Conservation (phyloP, 345 rosid genomes). For the Acer yangbiense region DNA sequence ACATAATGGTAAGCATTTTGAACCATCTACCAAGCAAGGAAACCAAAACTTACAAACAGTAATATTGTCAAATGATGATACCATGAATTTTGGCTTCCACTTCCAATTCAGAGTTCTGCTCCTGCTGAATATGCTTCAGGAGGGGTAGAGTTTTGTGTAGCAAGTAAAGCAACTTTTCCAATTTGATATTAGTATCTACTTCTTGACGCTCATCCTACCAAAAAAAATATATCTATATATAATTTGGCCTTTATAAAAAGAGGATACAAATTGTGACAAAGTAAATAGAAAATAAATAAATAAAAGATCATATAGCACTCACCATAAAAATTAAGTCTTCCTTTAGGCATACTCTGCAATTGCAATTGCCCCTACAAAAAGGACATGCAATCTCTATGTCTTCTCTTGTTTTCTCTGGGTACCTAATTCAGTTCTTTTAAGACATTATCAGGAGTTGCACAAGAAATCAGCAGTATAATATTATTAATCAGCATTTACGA, state of each 20-base stretch:
- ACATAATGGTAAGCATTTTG: slow-evolving; percentile 10
- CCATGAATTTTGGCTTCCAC: slow-evolving; percentile 42
- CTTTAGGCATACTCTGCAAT: slow-evolving; percentile 56
- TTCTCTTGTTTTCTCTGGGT: slow-evolving; percentile 45
- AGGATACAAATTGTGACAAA: slow-evolving; percentile 3
- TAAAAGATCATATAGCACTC: slow-evolving; percentile 12
- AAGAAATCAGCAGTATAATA: slow-evolving; percentile 11
- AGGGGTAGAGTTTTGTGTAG: slow-evolving; percentile 47
- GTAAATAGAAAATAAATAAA: slow-evolving; percentile 5
- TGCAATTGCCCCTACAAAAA: slow-evolving; percentile 53
- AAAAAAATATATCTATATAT: slow-evolving; percentile 3
- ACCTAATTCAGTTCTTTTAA: slow-evolving; percentile 40
- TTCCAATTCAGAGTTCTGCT: slow-evolving; percentile 46
- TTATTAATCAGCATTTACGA: slow-evolving; percentile 4
- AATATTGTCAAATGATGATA: slow-evolving; percentile 19
- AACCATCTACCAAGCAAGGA: slow-evolving; percentile 10
- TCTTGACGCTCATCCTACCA: slow-evolving; percentile 35
- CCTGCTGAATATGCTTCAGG: slow-evolving; percentile 45
- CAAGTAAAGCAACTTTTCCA: slow-evolving; percentile 46
- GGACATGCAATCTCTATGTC: slow-evolving; percentile 51
- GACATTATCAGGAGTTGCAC: slow-evolving; percentile 19
- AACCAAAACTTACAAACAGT: slow-evolving; percentile 8
- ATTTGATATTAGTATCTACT: slow-evolving; percentile 29
- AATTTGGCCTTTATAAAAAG: slow-evolving; percentile 18
- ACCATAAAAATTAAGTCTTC: slow-evolving; percentile 38